Base-by-base conservation (phyloP, 2,329 filamentous ascomycete species). In the Aureobasidium musti region DNA sequence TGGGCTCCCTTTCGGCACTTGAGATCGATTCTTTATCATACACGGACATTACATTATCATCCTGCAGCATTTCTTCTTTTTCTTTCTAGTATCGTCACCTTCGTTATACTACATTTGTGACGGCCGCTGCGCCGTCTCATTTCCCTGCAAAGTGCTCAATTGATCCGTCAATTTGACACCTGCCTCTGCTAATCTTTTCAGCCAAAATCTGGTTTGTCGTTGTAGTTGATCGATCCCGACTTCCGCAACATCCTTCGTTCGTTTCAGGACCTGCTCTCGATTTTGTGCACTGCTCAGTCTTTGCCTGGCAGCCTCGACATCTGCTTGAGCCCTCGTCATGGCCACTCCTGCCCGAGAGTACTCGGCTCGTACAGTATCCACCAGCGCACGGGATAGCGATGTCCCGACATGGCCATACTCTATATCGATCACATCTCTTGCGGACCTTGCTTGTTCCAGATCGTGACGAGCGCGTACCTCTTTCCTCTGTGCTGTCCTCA, bases 151-250 rank as follows among this genome's bases (percentile, higher is more conserved):
- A 7, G 41, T 50, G 7, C 45, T 33, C 61, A 64, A 35, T 19
- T 64, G 61, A 64, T 54, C 45, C n/a, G 61, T 64, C 23, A 64
- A 19, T 19, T 64, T 54, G n/a, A 54, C 61, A 1, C 61, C 61
- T 11, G 50, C 61, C 50, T 53, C 61, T 6, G 61, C 61, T n/a
- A 64, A 26, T 23, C 61, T 53, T n/a, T 53, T 54, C 33, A 64
- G 26, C 61, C 61, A 64, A 28, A 45, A 64, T 13, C 39, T 39
- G 5, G 61, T 64, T 19, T 64, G 61, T 11, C 47, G 47, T 39
- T 64, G 47, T 11, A 64, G 33, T 23, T 64, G 19, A 11, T 53
- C 49, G 2, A 64, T 45, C 8, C 50, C 50, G 8, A 53, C 49
- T 37, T 64, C 61, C 2, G 61, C 61, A 17, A 43, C 50, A 5